Conservation (phyloP, 2,329 filamentous ascomycete species). For the Penicillium corylophilum region DNA sequence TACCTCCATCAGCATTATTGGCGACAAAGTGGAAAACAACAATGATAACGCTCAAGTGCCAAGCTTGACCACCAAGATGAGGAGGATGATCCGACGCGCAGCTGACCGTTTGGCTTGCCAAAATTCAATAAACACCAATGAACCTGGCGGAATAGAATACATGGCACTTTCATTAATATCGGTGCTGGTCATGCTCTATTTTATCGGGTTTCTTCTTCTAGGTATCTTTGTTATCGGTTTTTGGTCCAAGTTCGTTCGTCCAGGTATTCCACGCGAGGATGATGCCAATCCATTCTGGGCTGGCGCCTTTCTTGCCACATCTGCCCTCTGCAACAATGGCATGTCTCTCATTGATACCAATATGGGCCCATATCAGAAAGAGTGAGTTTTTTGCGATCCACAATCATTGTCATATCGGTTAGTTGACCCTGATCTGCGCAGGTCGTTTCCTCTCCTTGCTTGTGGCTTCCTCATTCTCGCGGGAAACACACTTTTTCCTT, state of each 20-base stretch:
- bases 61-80: background rate
- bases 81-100: background rate
- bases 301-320: constrained; percentile 52
- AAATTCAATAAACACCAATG: constrained; percentile 32
- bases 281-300: constrained; percentile 52
- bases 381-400: constrained; percentile 16
- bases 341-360: constrained; percentile 55
- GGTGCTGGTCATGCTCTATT: constrained; percentile 45
- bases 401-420: background rate
- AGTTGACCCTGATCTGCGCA: constrained; percentile 8
- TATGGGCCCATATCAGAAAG: constrained; percentile 48
- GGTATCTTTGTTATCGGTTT: constrained; percentile 48
- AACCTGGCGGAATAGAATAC: constrained; percentile 44
- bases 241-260: constrained; percentile 45
- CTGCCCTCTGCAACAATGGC: constrained; percentile 55
- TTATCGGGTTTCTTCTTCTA: constrained; percentile 47
- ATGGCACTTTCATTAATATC: constrained; percentile 37
- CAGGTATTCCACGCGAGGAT: constrained; percentile 43
- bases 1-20: background rate
- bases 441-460: constrained; percentile 42
- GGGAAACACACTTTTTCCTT: constrained; percentile 65
- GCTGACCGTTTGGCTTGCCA: background rate
- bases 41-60: background rate
- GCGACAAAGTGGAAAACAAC: background rate
- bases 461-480: constrained; percentile 61